Conservation (phyloP, 176 grass and related monocot species). For the Carex cristatella region DNA sequence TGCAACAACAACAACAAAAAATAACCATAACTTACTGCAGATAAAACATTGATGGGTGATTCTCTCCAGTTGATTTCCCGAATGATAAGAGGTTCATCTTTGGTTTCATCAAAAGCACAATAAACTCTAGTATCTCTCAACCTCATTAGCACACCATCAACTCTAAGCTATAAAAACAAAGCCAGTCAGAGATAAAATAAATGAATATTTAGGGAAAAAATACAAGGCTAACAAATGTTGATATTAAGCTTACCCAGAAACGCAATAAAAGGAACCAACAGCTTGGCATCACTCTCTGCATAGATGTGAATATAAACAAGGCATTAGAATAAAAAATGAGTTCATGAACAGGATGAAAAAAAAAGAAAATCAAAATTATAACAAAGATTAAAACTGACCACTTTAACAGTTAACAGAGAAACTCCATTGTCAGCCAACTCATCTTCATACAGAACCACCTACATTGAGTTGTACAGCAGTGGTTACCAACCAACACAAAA, state of each 20-base stretch:
- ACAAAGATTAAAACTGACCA: slow-evolving; percentile 41
- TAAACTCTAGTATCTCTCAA: slow-evolving; percentile 80
- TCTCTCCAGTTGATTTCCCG: slow-evolving; percentile 84
- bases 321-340: background rate
- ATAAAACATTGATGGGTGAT: slow-evolving; percentile 64
- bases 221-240: background rate
- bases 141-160: slow-evolving; percentile 84
- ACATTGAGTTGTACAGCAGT: slow-evolving; percentile 10
- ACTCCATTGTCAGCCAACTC: slow-evolving; percentile 92
- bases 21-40: slow-evolving; percentile 40
- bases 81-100: slow-evolving; percentile 47
- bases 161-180: slow-evolving; percentile 55
- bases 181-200: background rate
- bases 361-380: background rate
- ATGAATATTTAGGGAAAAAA: background rate
- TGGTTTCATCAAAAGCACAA: slow-evolving; percentile 60
- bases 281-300: slow-evolving; percentile 92
- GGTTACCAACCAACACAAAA: background rate
- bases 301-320: slow-evolving; percentile 10
- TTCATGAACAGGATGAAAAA: slow-evolving; percentile 5
- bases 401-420: slow-evolving; percentile 86
- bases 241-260: slow-evolving; percentile 56
- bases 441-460: slow-evolving; percentile 96
- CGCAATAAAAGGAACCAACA: slow-evolving; percentile 91
- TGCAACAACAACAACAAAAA: background rate